Evolutionary conservation across 257 asterid species (phyloP), one percentile per base, ranked within the genome.

Genomic region (Solanum peruvianum): DNA sequence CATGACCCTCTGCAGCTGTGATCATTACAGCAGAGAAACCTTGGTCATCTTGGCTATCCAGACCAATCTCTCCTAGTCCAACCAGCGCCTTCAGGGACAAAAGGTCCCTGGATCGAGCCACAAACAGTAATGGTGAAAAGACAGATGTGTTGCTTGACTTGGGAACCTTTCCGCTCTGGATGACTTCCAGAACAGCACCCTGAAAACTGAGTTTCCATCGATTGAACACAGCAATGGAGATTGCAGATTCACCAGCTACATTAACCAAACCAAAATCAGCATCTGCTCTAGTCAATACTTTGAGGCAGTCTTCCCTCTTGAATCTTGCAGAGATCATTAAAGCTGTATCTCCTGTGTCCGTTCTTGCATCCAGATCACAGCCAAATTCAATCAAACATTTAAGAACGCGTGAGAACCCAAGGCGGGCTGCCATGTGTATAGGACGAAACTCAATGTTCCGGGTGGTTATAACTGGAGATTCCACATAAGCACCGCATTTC

Each of bases 1-100:
- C 93, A 27, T 95, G 97, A 42, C 95, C 97, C 90, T 94, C 94
- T 88, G 70, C 88, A 86, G 98, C 97, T 44, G 98, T 93, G 84
- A 93, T 66, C 98, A 95, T 93, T 62, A 92, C 93, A 12, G 98
- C 98, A 2, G 98, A 95, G 92, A 92, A 93, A 56, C 98, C 98
- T 78, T 89, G 86, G 2, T 90, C 93, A 62, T 95, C 98, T 89
- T 94, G 98, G 90, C 88, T 71, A 56, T 95, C 94, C 39, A 95
- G 89, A 60, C 93, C 90, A 20, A 87, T 70, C 52, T 91, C 91
- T 86, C 87, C 89, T 20, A 20, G 87, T 56, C 89, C 93, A 45
- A 92, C 91, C 85, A 93, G 91, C 18, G 90, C 87, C 89, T 93
- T 92, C 88, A 94, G 88, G 87, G 92, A 90, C 76, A 85, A 87